Evolutionary conservation across 129 eudicot species (phyloP), one percentile per base, ranked within the genome.

Genomic region (Arctium minus): DNA sequence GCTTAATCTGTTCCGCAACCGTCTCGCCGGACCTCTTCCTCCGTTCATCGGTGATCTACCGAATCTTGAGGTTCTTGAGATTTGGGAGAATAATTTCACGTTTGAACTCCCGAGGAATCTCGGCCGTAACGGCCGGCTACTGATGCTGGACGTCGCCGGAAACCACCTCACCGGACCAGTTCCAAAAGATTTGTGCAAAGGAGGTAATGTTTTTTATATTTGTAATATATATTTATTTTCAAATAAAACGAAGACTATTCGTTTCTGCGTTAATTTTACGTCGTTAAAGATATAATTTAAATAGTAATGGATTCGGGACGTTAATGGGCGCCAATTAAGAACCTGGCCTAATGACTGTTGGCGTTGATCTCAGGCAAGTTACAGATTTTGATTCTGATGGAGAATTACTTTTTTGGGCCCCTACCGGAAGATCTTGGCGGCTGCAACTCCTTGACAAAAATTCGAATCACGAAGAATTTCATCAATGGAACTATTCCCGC

Each of bases 81-180:
- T 91, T 11, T 96, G 99, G 99, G 87, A 79, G 67, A 96, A 96
- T 82, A 93, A 96, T 68, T 91, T 96, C 85, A 96, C 99, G 0
- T 72, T 91, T 9, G 84, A 79, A 12, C 31, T 96, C 31, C 99
- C 99, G 42, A 75, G 82, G 38, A 91, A 90, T 86, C 93, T 96
- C 11, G 99, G 99, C 22, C 35, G 84, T 4, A 96, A 74, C 38
- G 95, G 97, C 2, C 75, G 88, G 87, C 39, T 96, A 42, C 70
- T 71, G n/a, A 56, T 39, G 29, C 74, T 96, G 4, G 99, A 96
- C 64, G 93, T 96, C 32, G 33, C 93, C 10, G 60, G 78, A 0
- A 96, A 96, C 64, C 97, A 87, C 35, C 86, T 96, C 32, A 96
- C 99, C 1, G 99, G 99, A 17, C 79, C 22, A 3, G 73, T 96